phyloP scores from a whole-genome alignment of 2,329 filamentous ascomycete species.

The Epichloe elymi region DNA sequence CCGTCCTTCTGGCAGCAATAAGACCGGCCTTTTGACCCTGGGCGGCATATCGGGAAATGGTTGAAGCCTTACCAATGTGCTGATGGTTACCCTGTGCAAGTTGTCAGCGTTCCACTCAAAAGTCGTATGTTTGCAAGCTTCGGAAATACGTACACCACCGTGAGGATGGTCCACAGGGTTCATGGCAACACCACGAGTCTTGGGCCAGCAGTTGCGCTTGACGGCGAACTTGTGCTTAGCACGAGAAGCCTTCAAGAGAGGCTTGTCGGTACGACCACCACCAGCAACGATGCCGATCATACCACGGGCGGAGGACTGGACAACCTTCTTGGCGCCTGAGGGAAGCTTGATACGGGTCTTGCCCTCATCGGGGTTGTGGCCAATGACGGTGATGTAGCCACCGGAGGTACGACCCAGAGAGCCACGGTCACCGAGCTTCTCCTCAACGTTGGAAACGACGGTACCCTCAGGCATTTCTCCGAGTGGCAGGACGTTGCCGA shows the following conservation, averaged over 20 bases:
- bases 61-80: conserved; percentile 99
- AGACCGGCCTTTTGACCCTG: conserved; percentile 99
- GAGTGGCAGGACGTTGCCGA: conserved; percentile 95
- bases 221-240: conserved; percentile 99
- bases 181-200: conserved; percentile 99
- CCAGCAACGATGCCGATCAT: conserved; percentile 99
- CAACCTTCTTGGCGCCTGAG: conserved; percentile 97
- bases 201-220: conserved; percentile 99
- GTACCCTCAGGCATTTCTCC: conserved; percentile 96
- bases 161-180: conserved; percentile 99
- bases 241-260: conserved; percentile 96
- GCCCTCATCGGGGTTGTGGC: conserved; percentile 97
- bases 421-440: conserved; percentile 96
- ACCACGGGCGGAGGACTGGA: conserved; percentile 81
- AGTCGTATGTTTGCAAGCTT: background rate
- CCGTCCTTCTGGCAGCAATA: conserved; percentile 97
- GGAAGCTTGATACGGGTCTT: conserved; percentile 99
- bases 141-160: conserved; percentile 57
- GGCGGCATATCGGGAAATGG: conserved; percentile 94
- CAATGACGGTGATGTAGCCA: conserved; percentile 97
- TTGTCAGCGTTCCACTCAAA: conserved; percentile 28
- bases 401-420: conserved; percentile 91
- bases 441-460: conserved; percentile 97
- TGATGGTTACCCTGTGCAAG: conserved; percentile 83
- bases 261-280: conserved; percentile 99